Percentiles rank a stretch among this genome's conserved stretches.
phyloP scores from a whole-genome alignment of 2,329 filamentous ascomycete genomes.

The Talaromyces islandicus region DNA sequence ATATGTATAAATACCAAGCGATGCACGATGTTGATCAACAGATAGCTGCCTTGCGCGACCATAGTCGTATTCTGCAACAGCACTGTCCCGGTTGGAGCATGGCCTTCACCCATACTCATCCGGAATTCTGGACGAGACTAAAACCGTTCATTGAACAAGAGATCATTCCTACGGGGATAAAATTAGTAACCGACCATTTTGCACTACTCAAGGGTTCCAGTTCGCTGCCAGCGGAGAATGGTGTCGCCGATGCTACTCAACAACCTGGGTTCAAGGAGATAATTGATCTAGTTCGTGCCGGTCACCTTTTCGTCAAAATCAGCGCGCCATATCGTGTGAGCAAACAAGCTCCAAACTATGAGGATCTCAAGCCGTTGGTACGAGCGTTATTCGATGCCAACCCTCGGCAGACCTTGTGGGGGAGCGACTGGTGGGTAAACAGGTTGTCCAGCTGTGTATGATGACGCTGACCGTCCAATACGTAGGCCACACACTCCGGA shows the following conservation, averaged over 20 bases:
- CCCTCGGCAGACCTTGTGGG: conserved; percentile 28
- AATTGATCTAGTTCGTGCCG: conserved; percentile 23
- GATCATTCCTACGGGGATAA: conserved; percentile 15
- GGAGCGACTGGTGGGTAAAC: conserved; percentile 30
- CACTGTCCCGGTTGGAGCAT: conserved; percentile 23
- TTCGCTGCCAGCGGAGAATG: conserved; percentile 21
- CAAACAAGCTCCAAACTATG: conserved; percentile 23
- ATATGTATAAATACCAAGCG: conserved; percentile 30
- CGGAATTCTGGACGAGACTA: conserved; percentile 24
- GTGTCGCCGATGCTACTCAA: conserved; percentile 15
- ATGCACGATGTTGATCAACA: conserved; percentile 33
- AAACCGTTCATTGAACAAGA: conserved; percentile 17
- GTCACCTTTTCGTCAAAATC: conserved; percentile 32
- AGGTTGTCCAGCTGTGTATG: background rate
- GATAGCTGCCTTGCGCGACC: conserved; percentile 24
- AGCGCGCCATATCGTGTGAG: conserved; percentile 34
- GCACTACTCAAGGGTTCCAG: conserved; percentile 29
- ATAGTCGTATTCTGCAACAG: conserved; percentile 17
- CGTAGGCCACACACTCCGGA: conserved; percentile 32
- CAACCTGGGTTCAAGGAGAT: conserved; percentile 27
- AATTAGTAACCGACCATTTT: conserved; percentile 33
- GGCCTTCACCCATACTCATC: conserved; percentile 26
- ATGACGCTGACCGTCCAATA: background rate
- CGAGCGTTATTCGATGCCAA: conserved; percentile 27
- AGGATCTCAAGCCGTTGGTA: conserved; percentile 26